These are phyloP conservation scores for Asparagopsis taxiformis DNA, from an alignment of 31 red algal genomes.

Conservation along the genomic window DNA sequence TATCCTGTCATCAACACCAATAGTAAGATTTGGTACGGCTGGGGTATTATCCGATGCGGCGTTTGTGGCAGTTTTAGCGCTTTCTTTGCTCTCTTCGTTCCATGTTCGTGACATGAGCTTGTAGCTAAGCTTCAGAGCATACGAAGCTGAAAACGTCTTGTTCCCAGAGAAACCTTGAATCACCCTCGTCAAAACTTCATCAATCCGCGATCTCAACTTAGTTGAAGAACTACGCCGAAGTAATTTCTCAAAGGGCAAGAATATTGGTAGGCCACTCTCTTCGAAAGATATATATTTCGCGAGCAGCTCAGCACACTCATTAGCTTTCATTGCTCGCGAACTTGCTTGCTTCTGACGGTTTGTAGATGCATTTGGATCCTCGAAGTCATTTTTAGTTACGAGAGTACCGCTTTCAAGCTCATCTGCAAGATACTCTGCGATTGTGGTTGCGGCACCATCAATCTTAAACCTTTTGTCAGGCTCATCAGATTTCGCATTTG, in stretches of 20 bases:
- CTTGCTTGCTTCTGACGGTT: constrained; percentile 49
- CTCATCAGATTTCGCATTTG: not conserved
- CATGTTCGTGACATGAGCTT: constrained; percentile 20
- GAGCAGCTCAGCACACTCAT: constrained; percentile 50
- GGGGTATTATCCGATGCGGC: not conserved
- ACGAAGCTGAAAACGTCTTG: constrained; percentile 13
- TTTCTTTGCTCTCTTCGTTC: not conserved
- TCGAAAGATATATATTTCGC: constrained; percentile 40
- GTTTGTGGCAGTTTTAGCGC: too few species aligned
- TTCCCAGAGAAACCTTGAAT: constrained; percentile 61
- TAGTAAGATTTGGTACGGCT: not conserved
- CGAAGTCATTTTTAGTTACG: constrained; percentile 56
- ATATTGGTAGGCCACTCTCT: constrained; percentile 19
- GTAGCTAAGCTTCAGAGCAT: constrained; percentile 49
- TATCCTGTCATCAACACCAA: not conserved
- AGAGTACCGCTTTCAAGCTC: constrained; percentile 47
- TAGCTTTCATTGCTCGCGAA: constrained; percentile 48
- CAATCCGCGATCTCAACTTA: constrained; percentile 47
- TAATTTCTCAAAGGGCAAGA: constrained; percentile 38
- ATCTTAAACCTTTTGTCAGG: constrained; percentile 2
- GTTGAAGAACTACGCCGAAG: constrained; percentile 32
- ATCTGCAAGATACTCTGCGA: constrained; percentile 45
- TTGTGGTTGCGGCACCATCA: constrained; percentile 16
- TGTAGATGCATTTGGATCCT: constrained; percentile 70
- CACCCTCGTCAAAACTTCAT: constrained; percentile 38